Conservation (phyloP, 441 rosid genomes). For the Biscutella auriculata region DNA sequence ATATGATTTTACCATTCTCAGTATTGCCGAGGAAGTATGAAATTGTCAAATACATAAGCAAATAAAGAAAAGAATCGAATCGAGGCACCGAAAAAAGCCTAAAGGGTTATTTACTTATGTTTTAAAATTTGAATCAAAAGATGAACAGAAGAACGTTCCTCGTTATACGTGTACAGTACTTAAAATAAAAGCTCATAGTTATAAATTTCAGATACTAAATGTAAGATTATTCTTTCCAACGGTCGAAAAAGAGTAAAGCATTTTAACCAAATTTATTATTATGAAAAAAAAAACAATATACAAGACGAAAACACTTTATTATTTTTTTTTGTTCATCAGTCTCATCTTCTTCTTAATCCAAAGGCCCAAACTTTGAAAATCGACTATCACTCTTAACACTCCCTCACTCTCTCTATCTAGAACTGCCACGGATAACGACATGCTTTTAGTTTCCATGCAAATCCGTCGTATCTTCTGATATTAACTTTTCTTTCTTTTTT, state of each 20-base stretch:
- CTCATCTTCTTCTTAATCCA: slow-evolving; percentile 1
- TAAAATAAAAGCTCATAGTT: slow-evolving; percentile 15
- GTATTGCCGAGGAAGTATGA: neutral
- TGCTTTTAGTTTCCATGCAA: slow-evolving; percentile 19
- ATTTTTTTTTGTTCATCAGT: neutral
- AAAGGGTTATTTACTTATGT: slow-evolving; percentile 2
- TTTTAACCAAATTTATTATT: neutral
- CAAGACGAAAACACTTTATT: neutral
- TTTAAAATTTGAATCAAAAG: slow-evolving; percentile 20
- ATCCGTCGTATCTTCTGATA: too few relatives aligned
- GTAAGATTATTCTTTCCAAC: slow-evolving; percentile 20
- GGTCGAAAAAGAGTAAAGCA: slow-evolving; percentile 19
- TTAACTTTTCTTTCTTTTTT: too few relatives aligned
- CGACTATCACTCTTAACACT: slow-evolving; percentile 11
- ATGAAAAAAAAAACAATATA: neutral
- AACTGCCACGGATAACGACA: slow-evolving; percentile 29
- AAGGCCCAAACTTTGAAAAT: slow-evolving; percentile 25
- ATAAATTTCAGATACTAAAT: slow-evolving; percentile 11
- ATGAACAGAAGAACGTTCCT: slow-evolving; percentile 66
- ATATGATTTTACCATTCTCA: neutral
- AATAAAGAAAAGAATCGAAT: neutral
- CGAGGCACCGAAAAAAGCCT: neutral
- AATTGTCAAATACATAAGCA: slow-evolving; percentile 8
- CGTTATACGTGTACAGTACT: slow-evolving; percentile 28
- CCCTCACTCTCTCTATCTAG: slow-evolving; percentile 15